Base-by-base conservation (phyloP, 2,329 filamentous ascomycete species). In the Epichloe sibirici region DNA sequence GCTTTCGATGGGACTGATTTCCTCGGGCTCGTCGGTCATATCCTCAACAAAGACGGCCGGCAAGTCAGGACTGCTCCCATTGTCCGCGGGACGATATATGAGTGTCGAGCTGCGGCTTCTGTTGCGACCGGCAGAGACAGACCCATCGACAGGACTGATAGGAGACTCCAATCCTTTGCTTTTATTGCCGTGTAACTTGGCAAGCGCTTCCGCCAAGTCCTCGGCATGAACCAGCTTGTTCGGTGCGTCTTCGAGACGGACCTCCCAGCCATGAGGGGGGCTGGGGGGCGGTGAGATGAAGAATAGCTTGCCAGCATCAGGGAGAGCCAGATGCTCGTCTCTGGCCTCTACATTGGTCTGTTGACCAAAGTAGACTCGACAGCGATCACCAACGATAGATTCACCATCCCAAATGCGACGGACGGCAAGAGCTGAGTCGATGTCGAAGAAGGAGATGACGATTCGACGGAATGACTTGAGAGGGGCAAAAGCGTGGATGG, bases 391-490 rank as follows among this genome's bases (percentile, higher is more conserved):
- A 70, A 90, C 78, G 58, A 91, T 75, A 25, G 73, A 72, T 69
- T 90, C 84, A 61, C 84, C 83, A 62, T 93, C 86, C 69, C 89
- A 86, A 52, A 84, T 74, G 58, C 81, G 74, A 57, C 86, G 83
- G 52, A 91, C 85, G 52, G 75, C 73, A 60, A 88, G 81, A 53
- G 88, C 86, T 51, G 84, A 79, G 51, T 83, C 78, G 61, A 78
- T 74, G 55, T 82, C 80, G 68, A 78, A 83, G 74, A 93, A 91
- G 59, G 86, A 88, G 56, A 87, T 81, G 60, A 91, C 76, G 62
- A 93, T 89, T 66, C 88, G 84, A 57, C 84, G 81, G 75, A 93
- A 89, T 6, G 85, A 90, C 66, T 88, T 88, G 57, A 93, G 78
- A 0, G 88, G 88, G 11, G 85, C 81, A 77, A 87, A 93, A 54